Percentiles rank a stretch among this genome's conserved stretches.
Conservation (phyloP, 163 green algal genomes). For the Coccomyxa subellipsoidea region DNA sequence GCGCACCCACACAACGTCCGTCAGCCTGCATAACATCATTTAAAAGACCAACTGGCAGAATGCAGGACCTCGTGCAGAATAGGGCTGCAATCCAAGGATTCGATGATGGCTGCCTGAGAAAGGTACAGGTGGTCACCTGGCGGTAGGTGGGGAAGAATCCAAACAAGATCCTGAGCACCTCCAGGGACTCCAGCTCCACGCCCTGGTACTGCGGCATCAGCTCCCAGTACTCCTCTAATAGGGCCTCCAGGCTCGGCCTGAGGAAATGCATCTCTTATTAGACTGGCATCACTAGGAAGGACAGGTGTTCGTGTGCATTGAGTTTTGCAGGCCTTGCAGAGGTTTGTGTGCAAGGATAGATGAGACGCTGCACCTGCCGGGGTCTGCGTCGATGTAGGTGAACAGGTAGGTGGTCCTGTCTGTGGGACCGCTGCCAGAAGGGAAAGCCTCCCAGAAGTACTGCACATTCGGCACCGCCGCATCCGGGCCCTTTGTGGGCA, state of each 20-base stretch:
- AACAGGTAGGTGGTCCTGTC: conserved; percentile 92
- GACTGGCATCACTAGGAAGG: no score
- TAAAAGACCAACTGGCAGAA: not conserved
- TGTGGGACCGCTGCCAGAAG: conserved; percentile 58
- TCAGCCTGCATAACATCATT: not conserved
- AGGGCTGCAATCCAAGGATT: no score
- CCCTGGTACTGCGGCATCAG: conserved; percentile 73
- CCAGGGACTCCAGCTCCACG: conserved; percentile 36
- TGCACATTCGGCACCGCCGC: conserved; percentile 54
- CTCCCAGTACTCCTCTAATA: conserved; percentile 87
- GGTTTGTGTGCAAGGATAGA: no score
- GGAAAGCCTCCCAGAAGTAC: conserved; percentile 94
- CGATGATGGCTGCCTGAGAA: not conserved
- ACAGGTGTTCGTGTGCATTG: no score
- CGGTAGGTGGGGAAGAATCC: conserved; percentile 86
- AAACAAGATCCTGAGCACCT: conserved; percentile 78
- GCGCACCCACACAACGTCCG: not conserved
- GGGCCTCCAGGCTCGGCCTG: conserved; percentile 65
- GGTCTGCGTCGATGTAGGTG: conserved; percentile 80
- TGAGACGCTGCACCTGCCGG: conserved; percentile 14
- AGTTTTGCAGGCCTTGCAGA: no score
- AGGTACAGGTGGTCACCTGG: not conserved
- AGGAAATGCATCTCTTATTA: not conserved
- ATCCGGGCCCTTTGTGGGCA: conserved; percentile 9
- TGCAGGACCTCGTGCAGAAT: not conserved